Base-by-base conservation (phyloP, 192 early-diverging fungal species). In the Backusella tuberculispora region DNA sequence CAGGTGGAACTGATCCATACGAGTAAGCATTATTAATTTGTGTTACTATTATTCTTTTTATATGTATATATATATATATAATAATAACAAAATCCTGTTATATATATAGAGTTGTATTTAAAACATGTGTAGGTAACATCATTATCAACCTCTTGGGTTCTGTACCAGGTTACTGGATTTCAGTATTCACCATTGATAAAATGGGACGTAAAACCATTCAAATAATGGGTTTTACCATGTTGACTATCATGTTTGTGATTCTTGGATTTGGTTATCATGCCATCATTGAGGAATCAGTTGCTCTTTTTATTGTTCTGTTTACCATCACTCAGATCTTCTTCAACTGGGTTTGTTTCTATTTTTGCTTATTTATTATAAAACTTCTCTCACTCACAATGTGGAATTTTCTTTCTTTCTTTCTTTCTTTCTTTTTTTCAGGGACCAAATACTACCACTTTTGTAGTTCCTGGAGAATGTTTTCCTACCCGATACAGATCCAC, bases 151-250 rank as follows among this genome's bases (percentile, higher is more conserved):
- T 94, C 17, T 83, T 94, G 14, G 94, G 94, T 40, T 90, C 90
- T 29, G 88, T 99, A 13, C 98, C 98, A 26, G 98, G 98, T 63
- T 99, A 98, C 90, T 97, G 94, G 94, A 86, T 99, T 78, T 85
- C 93, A 4, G 95, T 99, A 73, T 92, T 93, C 68, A 83, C 91
- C 29, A 93, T 99, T 56, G 98, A 99, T 69, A 83, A 82, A 72
- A 75, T 94, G 46, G 98, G 98, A 72, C 94, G 98, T 79, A 96
- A 95, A 80, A 84, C 80, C n/a, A 99, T 99, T 72, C 96, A 97
- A 77, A 91, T 95, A 75, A 85, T 93, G 80, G 97, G 97, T 63
- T 99, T 98, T 80, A 85, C 42, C 17, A 83, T 91, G 73, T 78
- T 97, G 41, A 90, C 91, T 12, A 79, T 95, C 29, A 81, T 95